A percentile compares a stretch with the other conserved stretches of the same genome.
These are phyloP conservation scores for Yarrowia deformans DNA, from an alignment of 805 yeast species.

Conservation along the genomic window DNA sequence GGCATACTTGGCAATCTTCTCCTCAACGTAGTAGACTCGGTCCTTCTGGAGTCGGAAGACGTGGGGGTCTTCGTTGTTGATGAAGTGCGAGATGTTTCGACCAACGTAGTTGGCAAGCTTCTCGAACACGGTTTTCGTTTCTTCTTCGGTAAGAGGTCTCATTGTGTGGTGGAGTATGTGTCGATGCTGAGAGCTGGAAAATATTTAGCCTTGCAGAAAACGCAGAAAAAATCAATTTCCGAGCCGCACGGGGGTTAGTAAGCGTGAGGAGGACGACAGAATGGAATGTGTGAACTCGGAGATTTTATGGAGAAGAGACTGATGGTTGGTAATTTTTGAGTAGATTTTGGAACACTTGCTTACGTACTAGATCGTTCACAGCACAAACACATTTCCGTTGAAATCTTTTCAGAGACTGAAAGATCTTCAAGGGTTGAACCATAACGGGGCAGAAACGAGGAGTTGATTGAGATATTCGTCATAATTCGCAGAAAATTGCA, in stretches of 20 bases:
- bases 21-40: slow-evolving; percentile 88
- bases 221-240: slow-evolving; percentile 27
- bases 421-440: too few species aligned
- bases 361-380: too few species aligned
- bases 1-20: slow-evolving; percentile 81
- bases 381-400: too few species aligned
- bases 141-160: slow-evolving; percentile 97
- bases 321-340: too few species aligned
- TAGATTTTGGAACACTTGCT: too few species aligned
- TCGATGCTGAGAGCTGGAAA: slow-evolving; percentile 21
- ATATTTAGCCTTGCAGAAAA: slow-evolving; percentile 37
- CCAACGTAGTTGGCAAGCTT: slow-evolving; percentile 96
- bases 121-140: slow-evolving; percentile 93
- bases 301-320: too few species aligned
- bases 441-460: too few species aligned
- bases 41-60: slow-evolving; percentile 96
- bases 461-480: too few species aligned
- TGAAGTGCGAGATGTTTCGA: slow-evolving; percentile 86
- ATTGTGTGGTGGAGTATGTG: slow-evolving; percentile 52
- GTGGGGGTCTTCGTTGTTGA: slow-evolving; percentile 89
- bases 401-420: too few species aligned
- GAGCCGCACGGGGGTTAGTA: slow-evolving; percentile 23
- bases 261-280: not conserved
- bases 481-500: too few species aligned
- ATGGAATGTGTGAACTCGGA: too few species aligned